Evolutionary conservation across 768 basidiomycete genomes (phyloP).

Genomic region (Tylopilus felleus): DNA sequence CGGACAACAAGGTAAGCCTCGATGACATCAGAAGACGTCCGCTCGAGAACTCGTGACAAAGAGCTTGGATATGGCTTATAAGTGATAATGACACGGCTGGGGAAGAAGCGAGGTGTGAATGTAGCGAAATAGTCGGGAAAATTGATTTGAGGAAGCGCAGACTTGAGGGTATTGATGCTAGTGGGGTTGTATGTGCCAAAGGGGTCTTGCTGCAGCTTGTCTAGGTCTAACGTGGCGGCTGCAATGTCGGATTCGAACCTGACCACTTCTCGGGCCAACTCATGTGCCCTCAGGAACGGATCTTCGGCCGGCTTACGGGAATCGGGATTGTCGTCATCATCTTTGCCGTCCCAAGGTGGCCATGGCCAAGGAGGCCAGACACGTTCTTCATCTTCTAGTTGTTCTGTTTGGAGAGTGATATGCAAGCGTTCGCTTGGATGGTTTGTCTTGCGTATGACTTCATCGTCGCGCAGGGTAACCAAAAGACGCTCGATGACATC

Average conservation of each 20-base stretch:
- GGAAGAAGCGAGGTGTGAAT: conserved; percentile 76
- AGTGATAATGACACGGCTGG: conserved; percentile 74
- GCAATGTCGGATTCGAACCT: conserved; percentile 78
- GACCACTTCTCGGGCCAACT: conserved; percentile 69
- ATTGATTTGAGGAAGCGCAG: conserved; percentile 68
- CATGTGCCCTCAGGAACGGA: conserved; percentile 46
- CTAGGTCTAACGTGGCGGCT: conserved; percentile 76
- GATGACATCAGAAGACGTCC: conserved; percentile 64
- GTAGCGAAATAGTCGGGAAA: conserved; percentile 85
- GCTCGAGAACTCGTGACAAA: conserved; percentile 64
- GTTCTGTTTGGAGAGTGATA: conserved; percentile 37
- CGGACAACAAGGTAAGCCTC: conserved; percentile 88
- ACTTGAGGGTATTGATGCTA: conserved; percentile 63
- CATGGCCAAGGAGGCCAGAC: conserved; percentile 82
- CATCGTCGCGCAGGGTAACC: conserved; percentile 49
- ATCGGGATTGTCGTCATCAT: conserved; percentile 44
- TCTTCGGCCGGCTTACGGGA: conserved; percentile 32
- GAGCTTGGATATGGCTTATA: conserved; percentile 72
- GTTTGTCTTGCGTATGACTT: conserved; percentile 19
- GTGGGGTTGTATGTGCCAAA: conserved; percentile 86
- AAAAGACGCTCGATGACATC: conserved; percentile 68
- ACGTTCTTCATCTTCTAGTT: conserved; percentile 29
- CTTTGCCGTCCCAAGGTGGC: conserved; percentile 79
- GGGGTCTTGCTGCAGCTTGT: conserved; percentile 74
- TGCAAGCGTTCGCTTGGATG: conserved; percentile 13